A percentile compares a stretch with the other conserved stretches of the same genome.
Evolutionary conservation across 306 rosid species (phyloP).

Genomic region (Abrus pulchellus): DNA sequence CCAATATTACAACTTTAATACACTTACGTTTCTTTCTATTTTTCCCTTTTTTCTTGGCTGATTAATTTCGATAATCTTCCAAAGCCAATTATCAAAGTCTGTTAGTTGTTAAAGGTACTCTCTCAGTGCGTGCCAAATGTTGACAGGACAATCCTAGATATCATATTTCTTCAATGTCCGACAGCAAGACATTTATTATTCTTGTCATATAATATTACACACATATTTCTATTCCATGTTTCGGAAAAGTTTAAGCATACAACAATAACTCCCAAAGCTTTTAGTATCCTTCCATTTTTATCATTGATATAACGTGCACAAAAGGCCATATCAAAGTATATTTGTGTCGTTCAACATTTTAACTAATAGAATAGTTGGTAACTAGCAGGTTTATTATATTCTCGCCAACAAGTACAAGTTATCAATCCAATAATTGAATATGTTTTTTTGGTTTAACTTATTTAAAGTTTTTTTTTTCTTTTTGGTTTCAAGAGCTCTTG

Average conservation of each 20-base stretch:
- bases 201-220: not conserved
- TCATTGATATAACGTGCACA: not conserved
- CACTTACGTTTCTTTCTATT: not conserved
- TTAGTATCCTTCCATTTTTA: not conserved
- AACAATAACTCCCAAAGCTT: constrained; percentile 19
- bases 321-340: not conserved
- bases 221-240: not conserved
- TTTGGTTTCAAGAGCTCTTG: not conserved
- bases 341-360: not conserved
- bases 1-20: constrained; percentile 19
- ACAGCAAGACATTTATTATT: not conserved
- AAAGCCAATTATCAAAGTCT: constrained; percentile 4
- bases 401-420: not conserved
- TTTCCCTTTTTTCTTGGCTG: not conserved
- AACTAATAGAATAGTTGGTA: not conserved
- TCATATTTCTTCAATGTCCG: too few relatives aligned
- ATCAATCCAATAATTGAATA: not conserved
- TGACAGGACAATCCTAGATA: not conserved
- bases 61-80: constrained; percentile 1
- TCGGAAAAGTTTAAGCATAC: not conserved
- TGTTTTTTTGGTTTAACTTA: not conserved
- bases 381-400: not conserved
- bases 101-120: not conserved
- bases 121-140: constrained; percentile 33
- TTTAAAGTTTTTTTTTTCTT: not conserved